phyloP scores from a whole-genome alignment of 441 rosid species.

The Gossypium trilobum region DNA sequence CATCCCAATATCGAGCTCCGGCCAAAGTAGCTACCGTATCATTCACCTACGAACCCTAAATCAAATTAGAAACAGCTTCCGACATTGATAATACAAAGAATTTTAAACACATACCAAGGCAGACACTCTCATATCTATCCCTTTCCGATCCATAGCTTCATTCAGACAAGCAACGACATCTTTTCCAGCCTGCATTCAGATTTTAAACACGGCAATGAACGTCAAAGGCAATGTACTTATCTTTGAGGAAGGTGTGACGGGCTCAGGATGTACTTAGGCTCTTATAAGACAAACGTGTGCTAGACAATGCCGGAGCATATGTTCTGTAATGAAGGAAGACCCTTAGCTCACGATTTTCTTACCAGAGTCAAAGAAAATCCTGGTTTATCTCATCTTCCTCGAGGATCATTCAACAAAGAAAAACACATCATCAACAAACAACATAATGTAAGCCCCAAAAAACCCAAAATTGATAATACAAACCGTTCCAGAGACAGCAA shows the following conservation, averaged over 20 bases:
- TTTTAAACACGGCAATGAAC: neutral
- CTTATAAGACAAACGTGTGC: neutral
- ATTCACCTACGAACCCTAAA: constrained; percentile 46
- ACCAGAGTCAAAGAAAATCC: too few species aligned
- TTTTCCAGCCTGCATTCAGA: constrained; percentile 49
- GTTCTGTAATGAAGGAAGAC: neutral
- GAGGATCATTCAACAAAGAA: neutral
- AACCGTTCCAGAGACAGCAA: constrained; percentile 82
- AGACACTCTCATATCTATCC: constrained; percentile 68
- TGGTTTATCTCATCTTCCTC: neutral
- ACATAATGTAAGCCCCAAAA: neutral
- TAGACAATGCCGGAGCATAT: neutral
- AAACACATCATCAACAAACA: neutral
- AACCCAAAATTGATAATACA: constrained; percentile 11
- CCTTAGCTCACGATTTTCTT: neutral
- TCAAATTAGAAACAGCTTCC: neutral
- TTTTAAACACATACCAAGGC: constrained; percentile 44
- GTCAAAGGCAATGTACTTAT: neutral
- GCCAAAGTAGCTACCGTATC: constrained; percentile 78
- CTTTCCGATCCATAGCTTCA: constrained; percentile 67
- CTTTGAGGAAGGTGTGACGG: neutral
- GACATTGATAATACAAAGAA: neutral
- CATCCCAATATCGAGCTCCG: constrained; percentile 76
- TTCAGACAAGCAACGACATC: constrained; percentile 79
- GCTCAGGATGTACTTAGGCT: neutral